Conservation (phyloP, 2,329 filamentous ascomycete species). For the Colletotrichum caudatum region DNA sequence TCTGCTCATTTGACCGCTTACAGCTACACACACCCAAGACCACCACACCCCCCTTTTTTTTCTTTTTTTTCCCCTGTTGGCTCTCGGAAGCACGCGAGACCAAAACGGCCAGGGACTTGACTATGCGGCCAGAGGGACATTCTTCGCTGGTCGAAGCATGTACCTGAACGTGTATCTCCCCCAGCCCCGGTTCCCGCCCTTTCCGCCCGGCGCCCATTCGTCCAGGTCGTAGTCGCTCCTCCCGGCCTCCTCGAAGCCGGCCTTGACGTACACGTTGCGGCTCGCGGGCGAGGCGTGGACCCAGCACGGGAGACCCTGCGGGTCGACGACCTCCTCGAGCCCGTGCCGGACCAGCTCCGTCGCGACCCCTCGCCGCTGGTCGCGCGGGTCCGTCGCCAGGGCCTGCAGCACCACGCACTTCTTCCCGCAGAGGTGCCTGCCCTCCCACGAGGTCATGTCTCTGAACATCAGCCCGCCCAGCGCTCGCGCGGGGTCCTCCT, state of each 20-base stretch:
- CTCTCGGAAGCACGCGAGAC: not conserved
- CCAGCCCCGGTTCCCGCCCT: not conserved
- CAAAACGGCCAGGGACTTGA: not conserved
- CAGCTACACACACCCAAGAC: not conserved
- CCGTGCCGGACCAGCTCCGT: conserved; percentile 1
- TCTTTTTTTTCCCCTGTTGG: too few relatives aligned
- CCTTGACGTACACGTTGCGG: conserved; percentile 11
- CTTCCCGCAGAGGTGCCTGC: not conserved
- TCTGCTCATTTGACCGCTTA: not conserved
- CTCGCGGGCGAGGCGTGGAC: conserved; percentile 27
- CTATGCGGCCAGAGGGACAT: too few relatives aligned
- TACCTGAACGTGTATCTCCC: conserved; percentile 23
- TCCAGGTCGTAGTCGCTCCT: conserved; percentile 30
- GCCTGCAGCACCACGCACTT: conserved; percentile 22
- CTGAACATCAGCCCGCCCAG: conserved; percentile 25
- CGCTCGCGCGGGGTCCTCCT: conserved; percentile 1
- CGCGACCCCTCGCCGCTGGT: conserved; percentile 16
- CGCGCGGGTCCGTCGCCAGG: conserved; percentile 16
- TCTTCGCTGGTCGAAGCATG: conserved; percentile 10
- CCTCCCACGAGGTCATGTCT: conserved; percentile 21
- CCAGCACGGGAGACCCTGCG: conserved; percentile 4
- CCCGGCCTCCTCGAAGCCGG: conserved; percentile 18
- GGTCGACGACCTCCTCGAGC: conserved; percentile 10
- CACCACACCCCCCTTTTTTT: too few relatives aligned
- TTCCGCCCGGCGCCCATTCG: conserved; percentile 10